phyloP scores from a whole-genome alignment of 441 rosid species.

The Adansonia gregorii region DNA sequence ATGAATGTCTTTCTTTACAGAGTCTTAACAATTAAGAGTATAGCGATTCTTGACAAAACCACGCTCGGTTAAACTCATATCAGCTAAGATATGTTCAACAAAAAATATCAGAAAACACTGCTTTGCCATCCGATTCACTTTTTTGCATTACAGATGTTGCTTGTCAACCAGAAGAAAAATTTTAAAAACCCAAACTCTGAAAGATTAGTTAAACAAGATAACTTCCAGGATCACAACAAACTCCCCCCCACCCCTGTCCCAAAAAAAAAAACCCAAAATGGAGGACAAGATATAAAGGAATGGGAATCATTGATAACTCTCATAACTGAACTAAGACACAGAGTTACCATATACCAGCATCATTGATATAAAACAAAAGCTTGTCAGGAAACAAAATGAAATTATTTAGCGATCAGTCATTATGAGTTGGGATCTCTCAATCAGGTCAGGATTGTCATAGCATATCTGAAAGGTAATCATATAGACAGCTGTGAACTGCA shows the following conservation, averaged over 20 bases:
- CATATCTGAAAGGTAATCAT: not conserved
- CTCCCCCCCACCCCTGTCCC: too few relatives aligned
- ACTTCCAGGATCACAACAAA: not conserved
- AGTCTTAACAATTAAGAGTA: not conserved
- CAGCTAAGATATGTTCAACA: not conserved
- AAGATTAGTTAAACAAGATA: not conserved
- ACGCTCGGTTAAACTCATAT: not conserved
- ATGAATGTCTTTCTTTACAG: not conserved
- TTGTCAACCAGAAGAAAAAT: slow-evolving; percentile 5
- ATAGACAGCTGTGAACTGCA: not conserved
- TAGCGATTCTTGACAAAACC: not conserved
- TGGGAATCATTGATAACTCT: not conserved
- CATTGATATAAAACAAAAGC: not conserved
- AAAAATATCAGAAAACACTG: not conserved
- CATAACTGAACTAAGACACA: slow-evolving; percentile 11
- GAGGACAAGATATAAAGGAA: not conserved
- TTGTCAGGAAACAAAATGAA: not conserved
- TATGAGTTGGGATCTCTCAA: not conserved
- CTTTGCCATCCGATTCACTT: not conserved
- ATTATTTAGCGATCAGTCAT: not conserved
- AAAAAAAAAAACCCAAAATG: not conserved
- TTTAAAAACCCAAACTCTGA: not conserved
- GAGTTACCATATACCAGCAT: not conserved
- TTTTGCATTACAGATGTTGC: not conserved
- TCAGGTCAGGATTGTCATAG: not conserved